Base-by-base conservation (phyloP, 2,329 filamentous ascomycete species). In the Hypoxylon sp. region DNA sequence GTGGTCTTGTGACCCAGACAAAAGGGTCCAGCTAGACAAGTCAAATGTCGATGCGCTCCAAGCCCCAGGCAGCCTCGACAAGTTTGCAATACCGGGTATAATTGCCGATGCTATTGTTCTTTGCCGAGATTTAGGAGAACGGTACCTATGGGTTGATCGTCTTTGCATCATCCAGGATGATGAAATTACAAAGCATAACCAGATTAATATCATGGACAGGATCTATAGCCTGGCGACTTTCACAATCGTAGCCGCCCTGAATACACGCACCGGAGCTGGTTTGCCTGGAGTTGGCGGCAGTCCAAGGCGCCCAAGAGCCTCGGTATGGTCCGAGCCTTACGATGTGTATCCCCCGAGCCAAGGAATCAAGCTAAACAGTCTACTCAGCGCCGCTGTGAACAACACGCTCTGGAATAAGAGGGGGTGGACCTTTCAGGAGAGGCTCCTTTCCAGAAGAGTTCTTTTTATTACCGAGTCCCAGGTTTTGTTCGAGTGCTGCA, bases 161-260 rank as follows among this genome's bases (percentile, higher is more conserved):
- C 64, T 67, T 17, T 64, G 60, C 20, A 64, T 67, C 19, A 17
- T 64, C 3, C 64, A 67, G 46, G 64, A 64, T 19, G 56, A 61
- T 20, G 32, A 19, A 30, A 30, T 30, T 6, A 55, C 26, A 1
- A 67, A 67, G n/a, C 56, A 54, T 1, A 19, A 10, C 2, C 64
- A 58, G n/a, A 62, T 62, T 3, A 56, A 43, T 28, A 50, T 43
- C 15, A 59, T 59, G 57, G 57, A 59, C 34, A 44, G 11, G 24
- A 62, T 62, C 30, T 62, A 62, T 17, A n/a, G 32, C 17, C 26
- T 22, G 11, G 52, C 59, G 10, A 43, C 19, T 47, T 62, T 62
- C 20, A 53, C 59, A 3, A 53, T 62, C 11, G 13, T 56, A n/a
- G 59, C 39, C 24, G 59, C 59, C 48, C 26, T 62, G 10, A 57